Base-by-base conservation (phyloP, 1,284 basidiomycete species). In the Leccinum pachyderme region DNA sequence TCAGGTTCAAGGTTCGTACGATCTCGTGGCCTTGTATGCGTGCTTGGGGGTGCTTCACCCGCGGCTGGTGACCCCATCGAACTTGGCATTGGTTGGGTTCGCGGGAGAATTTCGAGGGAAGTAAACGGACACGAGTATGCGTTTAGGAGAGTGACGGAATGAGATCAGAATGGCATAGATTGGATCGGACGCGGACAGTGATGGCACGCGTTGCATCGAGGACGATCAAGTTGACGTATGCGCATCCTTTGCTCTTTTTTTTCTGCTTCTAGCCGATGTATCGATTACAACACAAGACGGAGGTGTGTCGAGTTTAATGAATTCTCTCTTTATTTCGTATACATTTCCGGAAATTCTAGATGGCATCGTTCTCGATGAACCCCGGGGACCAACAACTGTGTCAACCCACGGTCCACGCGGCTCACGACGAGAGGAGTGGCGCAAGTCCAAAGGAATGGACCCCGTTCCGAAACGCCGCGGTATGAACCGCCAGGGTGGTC, bases 401-500 rank as follows among this genome's bases (percentile, higher is more conserved):
- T 89, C 89, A 22, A 91, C 89, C 4, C 88, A 90, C 64, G 89
- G 89, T 13, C 81, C 83, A 5, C 82, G 88, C 41, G 74, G 76
- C 45, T 88, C 89, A 49, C 76, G 89, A 54, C 76, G 84, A 59
- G 87, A 90, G 63, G 77, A 84, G 61, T 91, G 89, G 89, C 77
- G 89, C 63, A 71, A 72, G 55, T 86, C 89, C 37, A 91, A 90
- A 65, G 89, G 89, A 45, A 64, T 89, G 70, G 63, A 75, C 8
- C 71, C 82, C 27, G 71, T 80, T 54, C 75, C 81, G 7, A 77
- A 75, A 59, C 68, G 76, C 11, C 75, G 70, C 41, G 81, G 79
- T 27, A 81, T 86, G 77, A 90, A 89, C 65, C 77, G 83, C 41
- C 85, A 90, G 66, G 88, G 87, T 35, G 73, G 72, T 12, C 55